phyloP scores from a whole-genome alignment of 441 rosid species.

The Manihot esculenta region DNA sequence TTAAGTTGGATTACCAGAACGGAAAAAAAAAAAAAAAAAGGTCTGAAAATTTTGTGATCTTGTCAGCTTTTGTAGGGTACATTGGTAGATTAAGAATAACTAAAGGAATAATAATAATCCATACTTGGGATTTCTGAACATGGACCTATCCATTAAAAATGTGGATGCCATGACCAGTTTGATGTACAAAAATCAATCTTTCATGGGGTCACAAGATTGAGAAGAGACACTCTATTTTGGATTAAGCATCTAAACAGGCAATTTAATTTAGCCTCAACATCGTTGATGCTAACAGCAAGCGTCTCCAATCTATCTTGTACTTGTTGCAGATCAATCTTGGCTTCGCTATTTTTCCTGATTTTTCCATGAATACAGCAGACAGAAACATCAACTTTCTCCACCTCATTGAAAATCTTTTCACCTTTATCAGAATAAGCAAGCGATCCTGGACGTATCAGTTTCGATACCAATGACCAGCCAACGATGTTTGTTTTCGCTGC shows the following conservation, averaged over 20 bases:
- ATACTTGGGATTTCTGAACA: neutral
- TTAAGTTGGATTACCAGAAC: too few species aligned
- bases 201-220: slow-evolving; percentile 43
- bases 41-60: too few species aligned
- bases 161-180: slow-evolving; percentile 21
- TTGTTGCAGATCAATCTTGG: slow-evolving; percentile 31
- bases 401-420: slow-evolving; percentile 42
- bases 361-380: slow-evolving; percentile 34
- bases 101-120: too few species aligned
- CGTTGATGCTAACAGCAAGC: slow-evolving; percentile 35
- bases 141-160: slow-evolving; percentile 14
- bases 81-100: too few species aligned
- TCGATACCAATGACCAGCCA: slow-evolving; percentile 53
- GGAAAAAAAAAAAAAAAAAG: too few species aligned
- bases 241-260: slow-evolving; percentile 50
- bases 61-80: too few species aligned
- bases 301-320: slow-evolving; percentile 39
- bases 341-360: slow-evolving; percentile 14
- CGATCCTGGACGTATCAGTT: slow-evolving; percentile 36
- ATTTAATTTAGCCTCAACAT: slow-evolving; percentile 45
- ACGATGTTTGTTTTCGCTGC: slow-evolving; percentile 22
- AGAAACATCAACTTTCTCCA: slow-evolving; percentile 49
- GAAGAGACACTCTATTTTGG: slow-evolving; percentile 56
- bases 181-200: slow-evolving; percentile 9
- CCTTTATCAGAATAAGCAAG: slow-evolving; percentile 26